Percentiles rank a stretch among this genome's conserved stretches.
Evolutionary conservation across 495 filamentous ascomycete genomes (phyloP).

Genomic region (Tirmania nivea): DNA sequence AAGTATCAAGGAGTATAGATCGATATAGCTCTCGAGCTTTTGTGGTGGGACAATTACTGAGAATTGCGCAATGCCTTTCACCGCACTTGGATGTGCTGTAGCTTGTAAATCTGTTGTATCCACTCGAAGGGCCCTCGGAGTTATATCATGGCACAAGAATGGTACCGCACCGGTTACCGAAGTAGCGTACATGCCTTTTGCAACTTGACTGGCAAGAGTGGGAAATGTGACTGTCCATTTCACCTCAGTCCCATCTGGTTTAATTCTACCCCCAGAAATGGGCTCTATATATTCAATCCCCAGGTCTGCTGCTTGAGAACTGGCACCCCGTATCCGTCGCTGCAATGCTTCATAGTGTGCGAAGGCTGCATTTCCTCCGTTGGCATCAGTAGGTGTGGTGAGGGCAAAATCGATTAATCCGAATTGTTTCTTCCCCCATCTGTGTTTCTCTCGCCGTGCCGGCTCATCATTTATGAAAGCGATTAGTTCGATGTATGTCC

Average conservation of each 20-base stretch:
- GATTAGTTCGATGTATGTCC: slow-evolving; percentile 38
- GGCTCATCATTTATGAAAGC: slow-evolving; percentile 32
- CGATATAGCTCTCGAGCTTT: slow-evolving; percentile 8
- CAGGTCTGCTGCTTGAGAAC: slow-evolving; percentile 3
- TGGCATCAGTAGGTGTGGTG: slow-evolving; percentile 16
- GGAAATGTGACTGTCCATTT: slow-evolving; percentile 33
- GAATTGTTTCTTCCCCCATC: slow-evolving; percentile 28
- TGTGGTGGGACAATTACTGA: slow-evolving; percentile 18
- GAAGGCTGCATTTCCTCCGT: background rate
- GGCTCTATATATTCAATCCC: slow-evolving; percentile 25
- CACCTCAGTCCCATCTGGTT: slow-evolving; percentile 26
- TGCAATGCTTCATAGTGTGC: slow-evolving; percentile 11
- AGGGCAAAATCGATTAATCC: slow-evolving; percentile 34
- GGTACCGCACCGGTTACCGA: slow-evolving; percentile 20
- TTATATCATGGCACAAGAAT: slow-evolving; percentile 38
- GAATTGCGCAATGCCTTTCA: slow-evolving; percentile 25
- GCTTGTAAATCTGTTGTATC: slow-evolving; percentile 18
- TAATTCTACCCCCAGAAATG: slow-evolving; percentile 23
- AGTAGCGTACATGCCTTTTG: slow-evolving; percentile 1
- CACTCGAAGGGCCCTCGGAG: slow-evolving; percentile 25
- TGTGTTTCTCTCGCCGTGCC: slow-evolving; percentile 23
- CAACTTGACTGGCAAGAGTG: slow-evolving; percentile 7
- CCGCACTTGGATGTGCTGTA: slow-evolving; percentile 26
- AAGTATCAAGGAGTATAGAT: slow-evolving; percentile 15
- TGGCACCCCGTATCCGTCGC: slow-evolving; percentile 14